phyloP scores from a whole-genome alignment of 2,329 filamentous ascomycete genomes.

The Gliomastix tumulicola region DNA sequence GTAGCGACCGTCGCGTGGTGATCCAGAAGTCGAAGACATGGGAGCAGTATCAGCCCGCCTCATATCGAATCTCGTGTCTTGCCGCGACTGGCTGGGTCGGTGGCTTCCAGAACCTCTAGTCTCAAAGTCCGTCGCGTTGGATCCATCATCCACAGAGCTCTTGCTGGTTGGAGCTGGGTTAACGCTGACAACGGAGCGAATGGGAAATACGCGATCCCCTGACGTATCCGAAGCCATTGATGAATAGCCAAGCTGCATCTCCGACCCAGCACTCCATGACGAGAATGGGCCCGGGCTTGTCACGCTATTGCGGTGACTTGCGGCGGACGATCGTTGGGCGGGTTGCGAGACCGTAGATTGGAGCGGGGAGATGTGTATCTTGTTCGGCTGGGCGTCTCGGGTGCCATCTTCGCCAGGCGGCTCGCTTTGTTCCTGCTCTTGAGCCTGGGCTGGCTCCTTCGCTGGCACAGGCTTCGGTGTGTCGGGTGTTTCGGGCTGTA shows the following conservation, averaged over 20 bases:
- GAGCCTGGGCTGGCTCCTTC: no score
- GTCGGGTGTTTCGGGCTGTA: no score
- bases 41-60: conserved; percentile 16
- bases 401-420: no score
- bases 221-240: conserved; percentile 26
- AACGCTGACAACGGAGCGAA: conserved; percentile 70
- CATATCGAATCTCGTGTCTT: conserved; percentile 18
- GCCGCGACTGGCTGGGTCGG: conserved; percentile 17
- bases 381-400: no score
- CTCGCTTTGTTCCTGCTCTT: no score
- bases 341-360: no score
- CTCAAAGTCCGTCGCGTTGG: conserved; percentile 20
- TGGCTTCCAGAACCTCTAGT: conserved; percentile 18
- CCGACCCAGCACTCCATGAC: conserved; percentile 33
- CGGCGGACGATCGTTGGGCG: no score
- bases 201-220: conserved; percentile 67
- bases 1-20: conserved; percentile 11
- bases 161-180: conserved; percentile 42
- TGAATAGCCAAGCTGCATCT: conserved; percentile 25
- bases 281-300: conserved; percentile 13
- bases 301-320: neutral
- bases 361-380: no score
- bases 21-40: conserved; percentile 10
- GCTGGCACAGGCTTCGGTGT: no score
- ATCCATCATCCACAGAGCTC: conserved; percentile 29